These are phyloP conservation scores for Nakaseomyces sp. DNA, from an alignment of 1,139 yeast genomes.

Conservation along the genomic window DNA sequence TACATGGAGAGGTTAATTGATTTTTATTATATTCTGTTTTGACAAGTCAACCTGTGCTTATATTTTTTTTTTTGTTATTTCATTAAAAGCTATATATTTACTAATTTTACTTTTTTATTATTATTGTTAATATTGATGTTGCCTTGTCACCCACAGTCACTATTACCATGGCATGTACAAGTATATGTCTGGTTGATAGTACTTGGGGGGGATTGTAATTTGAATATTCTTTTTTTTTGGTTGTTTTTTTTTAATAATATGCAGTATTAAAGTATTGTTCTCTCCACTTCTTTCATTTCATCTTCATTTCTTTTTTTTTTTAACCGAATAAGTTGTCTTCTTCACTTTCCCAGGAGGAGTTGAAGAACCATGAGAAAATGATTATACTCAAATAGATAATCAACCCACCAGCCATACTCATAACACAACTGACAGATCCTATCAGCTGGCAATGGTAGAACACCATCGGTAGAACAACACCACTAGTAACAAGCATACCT, in stretches of 20 bases:
- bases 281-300: not conserved
- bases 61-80: too few species aligned
- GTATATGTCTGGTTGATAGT: too few species aligned
- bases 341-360: conserved; percentile 26
- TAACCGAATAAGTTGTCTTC: conserved; percentile 29
- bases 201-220: not conserved
- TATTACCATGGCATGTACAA: too few species aligned
- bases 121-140: too few species aligned
- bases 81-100: too few species aligned
- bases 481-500: conserved; percentile 60
- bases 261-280: not conserved
- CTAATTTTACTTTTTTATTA: too few species aligned
- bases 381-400: conserved; percentile 65
- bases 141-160: too few species aligned
- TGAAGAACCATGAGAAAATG: conserved; percentile 60
- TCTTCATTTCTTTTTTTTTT: not conserved
- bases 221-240: too few species aligned
- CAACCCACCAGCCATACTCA: conserved; percentile 65
- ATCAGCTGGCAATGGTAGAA: conserved; percentile 54
- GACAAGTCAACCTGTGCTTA: not conserved
- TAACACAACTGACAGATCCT: conserved; percentile 46
- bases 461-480: conserved; percentile 56
- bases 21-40: too few species aligned
- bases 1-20: too few species aligned
- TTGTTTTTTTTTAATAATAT: not conserved